Evolutionary conservation across 73 alveolate genomes (phyloP).

Genomic region (Tetrahymena malaccensis): DNA sequence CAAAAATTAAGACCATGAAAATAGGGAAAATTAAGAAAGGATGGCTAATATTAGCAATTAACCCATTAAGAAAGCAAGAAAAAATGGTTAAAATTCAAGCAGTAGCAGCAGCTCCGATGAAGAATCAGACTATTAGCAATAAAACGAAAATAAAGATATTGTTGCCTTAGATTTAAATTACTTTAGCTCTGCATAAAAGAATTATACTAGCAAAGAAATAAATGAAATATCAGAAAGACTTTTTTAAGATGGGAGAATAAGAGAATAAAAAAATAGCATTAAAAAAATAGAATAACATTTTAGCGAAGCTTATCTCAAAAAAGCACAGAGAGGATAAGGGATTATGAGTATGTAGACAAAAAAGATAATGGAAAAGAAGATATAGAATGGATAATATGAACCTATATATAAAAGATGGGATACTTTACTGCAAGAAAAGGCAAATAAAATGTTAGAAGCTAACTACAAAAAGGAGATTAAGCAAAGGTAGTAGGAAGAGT

Average conservation of each 20-base stretch:
- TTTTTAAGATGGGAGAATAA: neutral
- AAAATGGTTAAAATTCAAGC: neutral
- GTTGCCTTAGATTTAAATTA: neutral
- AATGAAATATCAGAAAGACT: neutral
- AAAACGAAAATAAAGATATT: neutral
- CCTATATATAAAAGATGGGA: neutral
- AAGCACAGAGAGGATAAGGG: neutral
- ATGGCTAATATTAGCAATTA: neutral
- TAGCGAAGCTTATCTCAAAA: neutral
- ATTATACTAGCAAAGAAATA: neutral
- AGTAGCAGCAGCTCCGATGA: neutral
- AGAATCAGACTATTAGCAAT: neutral
- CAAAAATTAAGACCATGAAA: neutral
- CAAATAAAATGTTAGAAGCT: neutral
- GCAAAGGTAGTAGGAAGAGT: neutral
- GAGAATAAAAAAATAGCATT: neutral
- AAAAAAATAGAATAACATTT: neutral
- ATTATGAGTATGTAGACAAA: neutral
- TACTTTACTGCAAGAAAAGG: neutral
- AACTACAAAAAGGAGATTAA: neutral
- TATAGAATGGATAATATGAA: neutral
- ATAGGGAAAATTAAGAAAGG: neutral
- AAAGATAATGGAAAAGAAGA: neutral
- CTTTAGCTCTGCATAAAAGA: neutral
- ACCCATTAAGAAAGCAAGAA: too few relatives aligned